phyloP scores from a whole-genome alignment of 1,284 basidiomycete species.

The Rhodotorula sp. region DNA sequence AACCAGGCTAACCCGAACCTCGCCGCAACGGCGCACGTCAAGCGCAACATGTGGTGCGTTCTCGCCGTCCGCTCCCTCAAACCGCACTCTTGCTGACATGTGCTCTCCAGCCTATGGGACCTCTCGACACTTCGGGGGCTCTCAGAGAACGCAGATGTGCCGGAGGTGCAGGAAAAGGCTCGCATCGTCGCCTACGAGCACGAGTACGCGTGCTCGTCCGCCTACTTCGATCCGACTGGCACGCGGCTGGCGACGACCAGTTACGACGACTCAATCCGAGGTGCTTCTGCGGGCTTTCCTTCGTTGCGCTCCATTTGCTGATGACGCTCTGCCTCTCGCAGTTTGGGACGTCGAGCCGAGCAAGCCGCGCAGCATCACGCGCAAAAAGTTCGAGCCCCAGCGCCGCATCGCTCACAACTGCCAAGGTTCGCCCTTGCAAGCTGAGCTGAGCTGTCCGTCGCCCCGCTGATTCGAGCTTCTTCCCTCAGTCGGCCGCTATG shows the following conservation, averaged over 20 bases:
- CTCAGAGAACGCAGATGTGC: conserved; percentile 3
- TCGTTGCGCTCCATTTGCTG: neutral
- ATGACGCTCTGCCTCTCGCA: conserved; percentile 23
- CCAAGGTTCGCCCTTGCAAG: conserved; percentile 45
- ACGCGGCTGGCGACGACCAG: conserved; percentile 50
- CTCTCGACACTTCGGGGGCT: conserved; percentile 28
- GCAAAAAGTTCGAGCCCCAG: conserved; percentile 13
- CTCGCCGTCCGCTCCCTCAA: neutral
- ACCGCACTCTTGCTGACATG: neutral
- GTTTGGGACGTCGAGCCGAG: conserved; percentile 51
- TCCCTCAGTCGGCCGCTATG: conserved; percentile 50
- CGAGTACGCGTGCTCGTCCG: conserved; percentile 52
- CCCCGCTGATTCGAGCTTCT: neutral
- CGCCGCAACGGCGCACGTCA: conserved; percentile 43
- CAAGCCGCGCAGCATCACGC: neutral
- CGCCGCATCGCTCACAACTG: conserved; percentile 49
- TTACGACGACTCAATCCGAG: conserved; percentile 52
- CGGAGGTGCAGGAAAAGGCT: conserved; percentile 16
- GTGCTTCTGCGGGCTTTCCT: conserved; percentile 35
- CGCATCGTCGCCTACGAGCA: conserved; percentile 47
- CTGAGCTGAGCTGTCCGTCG: neutral
- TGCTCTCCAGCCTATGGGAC: conserved; percentile 41
- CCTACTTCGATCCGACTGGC: conserved; percentile 55
- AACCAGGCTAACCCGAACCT: conserved; percentile 40
- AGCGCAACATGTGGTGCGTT: conserved; percentile 28